Conservation (phyloP, 2,329 filamentous ascomycete species). For the Fusarium sp. region DNA sequence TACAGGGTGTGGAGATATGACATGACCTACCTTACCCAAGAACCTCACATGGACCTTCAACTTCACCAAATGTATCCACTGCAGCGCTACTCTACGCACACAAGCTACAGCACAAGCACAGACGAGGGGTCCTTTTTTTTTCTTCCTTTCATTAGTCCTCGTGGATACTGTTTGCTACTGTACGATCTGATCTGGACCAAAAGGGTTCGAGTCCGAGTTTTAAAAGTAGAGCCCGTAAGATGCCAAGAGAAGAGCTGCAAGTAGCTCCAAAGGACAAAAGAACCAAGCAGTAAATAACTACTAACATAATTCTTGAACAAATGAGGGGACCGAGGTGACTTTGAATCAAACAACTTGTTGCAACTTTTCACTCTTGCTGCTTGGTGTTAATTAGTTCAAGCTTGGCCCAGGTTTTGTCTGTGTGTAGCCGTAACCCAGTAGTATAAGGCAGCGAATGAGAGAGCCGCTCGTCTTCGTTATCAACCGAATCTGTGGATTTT, state of each 20-base stretch:
- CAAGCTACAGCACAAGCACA: background rate
- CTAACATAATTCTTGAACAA: slow-evolving; percentile 24
- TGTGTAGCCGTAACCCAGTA: slow-evolving; percentile 8
- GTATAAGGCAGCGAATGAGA: slow-evolving; percentile 40
- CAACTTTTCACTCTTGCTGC: slow-evolving; percentile 5
- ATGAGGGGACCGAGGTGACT: slow-evolving; percentile 35
- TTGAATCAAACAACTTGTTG: slow-evolving; percentile 8
- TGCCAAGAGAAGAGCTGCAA: slow-evolving; percentile 37
- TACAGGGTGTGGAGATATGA: slow-evolving; percentile 42
- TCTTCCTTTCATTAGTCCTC: slow-evolving; percentile 3
- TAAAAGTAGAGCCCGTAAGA: slow-evolving; percentile 21
- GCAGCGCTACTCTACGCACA: slow-evolving; percentile 14
- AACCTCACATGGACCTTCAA: slow-evolving; percentile 5
- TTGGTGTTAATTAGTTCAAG: slow-evolving; percentile 16
- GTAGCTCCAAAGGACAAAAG: slow-evolving; percentile 27
- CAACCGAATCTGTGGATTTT: slow-evolving; percentile 30
- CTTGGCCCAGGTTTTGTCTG: slow-evolving; percentile 22
- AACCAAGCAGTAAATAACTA: slow-evolving; percentile 16
- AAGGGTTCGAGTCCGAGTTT: slow-evolving; percentile 34
- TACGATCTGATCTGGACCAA: slow-evolving; percentile 46
- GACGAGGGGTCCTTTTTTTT: background rate
- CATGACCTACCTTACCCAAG: slow-evolving; percentile 13
- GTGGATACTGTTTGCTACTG: slow-evolving; percentile 4
- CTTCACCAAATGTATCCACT: background rate
- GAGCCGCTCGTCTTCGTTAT: slow-evolving; percentile 35